A percentile compares a stretch with the other conserved stretches of the same genome.
These are phyloP conservation scores for Dichotomocladium elegans DNA, from an alignment of 371 early-diverging fungal genomes.

Conservation along the genomic window DNA sequence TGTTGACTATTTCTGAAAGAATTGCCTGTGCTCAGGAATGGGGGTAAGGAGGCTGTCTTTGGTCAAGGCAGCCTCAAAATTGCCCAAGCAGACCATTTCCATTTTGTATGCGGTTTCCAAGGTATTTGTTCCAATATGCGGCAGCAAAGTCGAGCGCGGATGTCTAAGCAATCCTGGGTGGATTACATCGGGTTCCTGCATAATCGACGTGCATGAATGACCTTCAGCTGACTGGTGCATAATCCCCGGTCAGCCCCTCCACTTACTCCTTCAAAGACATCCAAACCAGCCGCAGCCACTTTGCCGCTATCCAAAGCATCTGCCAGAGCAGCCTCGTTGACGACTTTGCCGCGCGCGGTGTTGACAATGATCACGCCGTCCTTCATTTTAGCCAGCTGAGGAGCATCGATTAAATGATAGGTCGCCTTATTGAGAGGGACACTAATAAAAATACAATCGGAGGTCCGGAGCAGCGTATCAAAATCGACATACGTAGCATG, in stretches of 20 bases:
- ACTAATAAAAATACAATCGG: slow-evolving; percentile 58
- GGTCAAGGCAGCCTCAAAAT: slow-evolving; percentile 27
- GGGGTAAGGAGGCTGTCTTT: slow-evolving; percentile 29
- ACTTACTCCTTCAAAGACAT: slow-evolving; percentile 57
- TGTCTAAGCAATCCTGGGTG: slow-evolving; percentile 39
- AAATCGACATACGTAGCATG: slow-evolving; percentile 44
- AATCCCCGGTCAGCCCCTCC: too few relatives aligned
- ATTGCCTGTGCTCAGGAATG: slow-evolving; percentile 37
- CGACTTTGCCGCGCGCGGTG: slow-evolving; percentile 59
- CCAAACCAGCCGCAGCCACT: slow-evolving; percentile 51
- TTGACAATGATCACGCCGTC: slow-evolving; percentile 51
- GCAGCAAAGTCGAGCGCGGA: slow-evolving; percentile 35
- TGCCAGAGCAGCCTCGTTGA: slow-evolving; percentile 51
- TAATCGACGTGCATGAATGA: background rate
- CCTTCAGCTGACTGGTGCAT: too few relatives aligned
- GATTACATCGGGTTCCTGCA: slow-evolving; percentile 30
- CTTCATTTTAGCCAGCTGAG: slow-evolving; percentile 52
- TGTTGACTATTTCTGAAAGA: slow-evolving; percentile 14
- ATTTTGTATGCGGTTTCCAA: slow-evolving; percentile 39
- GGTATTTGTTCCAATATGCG: slow-evolving; percentile 46
- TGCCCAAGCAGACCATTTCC: slow-evolving; percentile 38
- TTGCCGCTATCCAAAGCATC: slow-evolving; percentile 53
- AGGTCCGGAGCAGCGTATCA: slow-evolving; percentile 42
- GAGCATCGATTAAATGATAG: slow-evolving; percentile 40
- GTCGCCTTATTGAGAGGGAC: slow-evolving; percentile 52